Base-by-base conservation (phyloP, 2,329 filamentous ascomycete genomes). In the Diaporthe longicolla region DNA sequence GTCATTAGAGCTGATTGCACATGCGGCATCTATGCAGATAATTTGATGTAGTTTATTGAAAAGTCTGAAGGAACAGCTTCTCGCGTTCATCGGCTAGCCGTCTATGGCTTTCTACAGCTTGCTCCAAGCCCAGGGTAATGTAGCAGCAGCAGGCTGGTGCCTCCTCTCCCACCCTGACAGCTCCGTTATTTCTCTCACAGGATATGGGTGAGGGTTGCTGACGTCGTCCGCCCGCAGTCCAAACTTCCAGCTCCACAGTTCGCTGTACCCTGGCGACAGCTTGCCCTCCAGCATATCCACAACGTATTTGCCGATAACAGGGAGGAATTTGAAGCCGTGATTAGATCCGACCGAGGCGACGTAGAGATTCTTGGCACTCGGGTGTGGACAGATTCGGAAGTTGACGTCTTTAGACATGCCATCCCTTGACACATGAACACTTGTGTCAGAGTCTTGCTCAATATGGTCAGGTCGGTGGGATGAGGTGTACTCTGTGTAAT, bases 321-420 rank as follows among this genome's bases (percentile, higher is more conserved):
- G 86, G 78, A 87, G 81, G 81, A 88, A 88, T 74, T 88, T 88
- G 78, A 83, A 88, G 9, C 79, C 86, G 73, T 88, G 86, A 17
- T 86, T 86, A 72, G 84, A 86, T 50, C 85, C 86, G 45, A 86
- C 85, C 1, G 85, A 87, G 9, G 85, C 86, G 57, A 88, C 77
- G 79, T 87, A 86, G 37, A 88, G 82, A 68, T 82, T 81, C 54
- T 77, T 58, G 21, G 66, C 55, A 32, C 70, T 35, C 1, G 77
- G 77, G 45, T 77, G 76, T 5, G 73, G 77, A 65, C 77, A 76
- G 4, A 78, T 69, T 29, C 77, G 63, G 45, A 78, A 78, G 75
- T 81, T 81, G 24, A 81, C 75, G 65, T 82, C 80, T 4, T 73
- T 74, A 4, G 80, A 79, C 74, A 81, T 77, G 35, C 78, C 80